Percentiles rank a stretch among this genome's conserved stretches.
Evolutionary conservation across 495 filamentous ascomycete species (phyloP).

Genomic region (Trichocladium antarcticum): DNA sequence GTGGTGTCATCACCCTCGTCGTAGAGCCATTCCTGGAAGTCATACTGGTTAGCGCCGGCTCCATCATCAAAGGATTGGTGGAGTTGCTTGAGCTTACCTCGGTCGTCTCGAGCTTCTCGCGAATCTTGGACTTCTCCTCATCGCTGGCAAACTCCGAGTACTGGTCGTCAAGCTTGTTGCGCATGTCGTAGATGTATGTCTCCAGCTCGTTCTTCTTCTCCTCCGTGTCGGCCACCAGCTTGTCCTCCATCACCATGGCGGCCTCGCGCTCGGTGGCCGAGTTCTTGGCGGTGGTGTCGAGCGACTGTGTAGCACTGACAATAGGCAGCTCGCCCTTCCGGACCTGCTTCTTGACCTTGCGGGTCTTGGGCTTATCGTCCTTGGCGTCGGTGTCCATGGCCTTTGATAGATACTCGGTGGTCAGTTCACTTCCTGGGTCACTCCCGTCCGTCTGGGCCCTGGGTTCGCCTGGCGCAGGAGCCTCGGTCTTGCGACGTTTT

Average conservation of each 20-base stretch:
- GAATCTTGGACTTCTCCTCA: conserved; percentile 81
- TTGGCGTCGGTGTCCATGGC: conserved; percentile 80
- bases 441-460: conserved; percentile 1
- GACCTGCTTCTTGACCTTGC: conserved; percentile 99
- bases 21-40: conserved; percentile 85
- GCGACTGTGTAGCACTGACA: conserved; percentile 64
- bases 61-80: too few species aligned
- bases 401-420: conserved; percentile 36
- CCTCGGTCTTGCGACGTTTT: conserved; percentile 25
- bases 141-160: conserved; percentile 83
- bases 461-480: conserved; percentile 8
- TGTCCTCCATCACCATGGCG: conserved; percentile 93
- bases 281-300: conserved; percentile 58
- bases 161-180: conserved; percentile 84
- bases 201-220: conserved; percentile 99
- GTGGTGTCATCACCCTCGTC: conserved; percentile 93
- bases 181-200: conserved; percentile 88
- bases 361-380: conserved; percentile 78
- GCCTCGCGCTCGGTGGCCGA: conserved; percentile 65
- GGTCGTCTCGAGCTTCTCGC: conserved; percentile 61
- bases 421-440: conserved; percentile 12
- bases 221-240: conserved; percentile 94
- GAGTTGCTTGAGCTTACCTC: conserved; percentile 52
- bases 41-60: too few species aligned
- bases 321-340: conserved; percentile 95